Evolutionary conservation across 495 filamentous ascomycete species (phyloP), one percentile per base, ranked within the genome.

Genomic region (Penicillium crystallinum): DNA sequence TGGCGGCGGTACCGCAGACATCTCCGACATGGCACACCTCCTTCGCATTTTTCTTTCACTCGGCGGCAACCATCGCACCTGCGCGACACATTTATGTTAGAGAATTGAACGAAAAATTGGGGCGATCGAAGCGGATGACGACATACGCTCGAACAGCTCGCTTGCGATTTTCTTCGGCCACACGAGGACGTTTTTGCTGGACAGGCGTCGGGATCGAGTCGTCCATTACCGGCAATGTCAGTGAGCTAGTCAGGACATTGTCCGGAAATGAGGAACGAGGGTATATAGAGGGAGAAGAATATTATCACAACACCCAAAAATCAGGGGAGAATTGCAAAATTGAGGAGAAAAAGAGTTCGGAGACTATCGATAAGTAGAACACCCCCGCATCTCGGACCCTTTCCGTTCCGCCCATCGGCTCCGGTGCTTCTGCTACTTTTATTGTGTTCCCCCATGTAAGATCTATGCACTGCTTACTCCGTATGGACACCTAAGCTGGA

Each of bases 41-140:
- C 75, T 62, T 76, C 74, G 57, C 75, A 78, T 68, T 76, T 77
- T 56, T 77, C 73, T 54, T 77, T 77, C 35, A 77, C 73, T 47
- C 73, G 67, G 54, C 73, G 72, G 56, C 73, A 77, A 33, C 72
- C 72, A 54, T 77, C 73, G 47, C 73, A 77, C 43, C 73, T 77
- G 57, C 15, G 50, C 19, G 9, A 45, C 46, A 41, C 46, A 31
- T 39, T 18, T 34, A 2, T 30, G 53, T 60, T 58, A 62, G 55
- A 42, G 19, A 19, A 17, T 21, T 1, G n/a, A 10, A 27, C 27
- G 11, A 9, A 18, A n/a, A 35, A 36, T 36, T 22, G 34, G 15
- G 6, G 14, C 4, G 19, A 31, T 30, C 17, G 10, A 37, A 30
- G 34, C 18, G 25, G 15, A 11, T 29, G 23, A 35, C 37, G 23